Percentiles rank a stretch among this genome's conserved stretches.
Evolutionary conservation across 1,284 basidiomycete genomes (phyloP).

Genomic region (Athelia sp.): DNA sequence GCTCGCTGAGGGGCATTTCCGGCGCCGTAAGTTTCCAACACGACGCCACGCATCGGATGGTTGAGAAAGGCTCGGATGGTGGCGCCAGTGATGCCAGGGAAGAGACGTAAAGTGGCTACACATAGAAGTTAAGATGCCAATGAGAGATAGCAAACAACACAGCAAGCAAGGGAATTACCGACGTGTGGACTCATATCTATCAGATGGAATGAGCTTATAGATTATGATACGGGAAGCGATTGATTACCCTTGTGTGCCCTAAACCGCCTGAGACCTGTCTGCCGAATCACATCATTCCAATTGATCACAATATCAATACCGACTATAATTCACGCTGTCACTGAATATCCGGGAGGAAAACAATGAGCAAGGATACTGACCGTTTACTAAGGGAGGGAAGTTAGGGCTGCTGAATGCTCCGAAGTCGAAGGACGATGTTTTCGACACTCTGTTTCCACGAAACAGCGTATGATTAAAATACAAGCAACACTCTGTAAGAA

Average conservation of each 20-base stretch:
- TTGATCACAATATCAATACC: constrained; percentile 88
- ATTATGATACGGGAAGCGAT: constrained; percentile 8
- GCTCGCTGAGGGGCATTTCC: constrained; percentile 77
- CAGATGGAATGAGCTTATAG: neutral
- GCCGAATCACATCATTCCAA: constrained; percentile 80
- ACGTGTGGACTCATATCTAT: constrained; percentile 78
- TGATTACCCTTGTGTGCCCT: constrained; percentile 68
- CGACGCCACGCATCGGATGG: constrained; percentile 71
- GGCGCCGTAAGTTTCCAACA: constrained; percentile 87
- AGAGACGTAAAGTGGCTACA: constrained; percentile 73
- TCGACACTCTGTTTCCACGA: constrained; percentile 84
- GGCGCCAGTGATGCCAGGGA: constrained; percentile 78
- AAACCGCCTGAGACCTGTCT: constrained; percentile 73
- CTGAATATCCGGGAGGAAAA: neutral
- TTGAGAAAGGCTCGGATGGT: constrained; percentile 71
- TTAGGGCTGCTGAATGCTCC: constrained; percentile 87
- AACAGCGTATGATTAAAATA: constrained; percentile 89
- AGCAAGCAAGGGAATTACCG: constrained; percentile 35
- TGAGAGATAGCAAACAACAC: neutral
- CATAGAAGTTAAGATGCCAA: neutral
- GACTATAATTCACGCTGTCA: constrained; percentile 36
- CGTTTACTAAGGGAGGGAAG: constrained; percentile 79
- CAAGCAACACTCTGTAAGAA: constrained; percentile 67
- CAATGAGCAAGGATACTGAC: constrained; percentile 38
- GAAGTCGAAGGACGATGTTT: constrained; percentile 81